Evolutionary conservation across 768 basidiomycete genomes (phyloP), one percentile per base, ranked within the genome.

Genomic region (Tephrocybe sp.): DNA sequence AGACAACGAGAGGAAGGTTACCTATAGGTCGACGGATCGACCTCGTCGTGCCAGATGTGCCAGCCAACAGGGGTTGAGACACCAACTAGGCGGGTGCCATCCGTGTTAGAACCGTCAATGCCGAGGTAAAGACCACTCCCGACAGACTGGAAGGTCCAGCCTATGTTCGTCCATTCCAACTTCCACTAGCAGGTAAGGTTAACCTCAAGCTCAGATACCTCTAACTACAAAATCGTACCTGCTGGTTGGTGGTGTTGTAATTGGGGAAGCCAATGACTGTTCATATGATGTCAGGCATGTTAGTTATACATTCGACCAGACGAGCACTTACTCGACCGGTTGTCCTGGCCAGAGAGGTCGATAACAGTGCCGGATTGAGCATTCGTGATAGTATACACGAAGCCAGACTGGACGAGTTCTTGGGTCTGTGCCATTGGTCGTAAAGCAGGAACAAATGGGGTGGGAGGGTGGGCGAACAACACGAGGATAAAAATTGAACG

Each of bases 271-370:
- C 82, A 25, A 76, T 51, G 24, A 51, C 50, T 51, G 24, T 34
- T 34, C 3, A 13, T 4, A 38, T 12, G 37, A 38, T 9, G 37
- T 38, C 4, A 38, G 11, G 37, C 12, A n/a, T 6, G 37, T 12
- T 18, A 19, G 5, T 21, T 29, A 29, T 29, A 11, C 27, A 11
- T 29, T 5, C 5, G 9, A 34, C 15, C 38, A 18, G 23, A 30
- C n/a, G n/a, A 45, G 29, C 4, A 65, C 76, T 22, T 50, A 78
- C 79, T 70, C 41, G 77, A 70, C 7, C 39, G 59, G 50, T 77
- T 71, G 58, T 83, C 80, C 7, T 50, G 66, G 3, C 74, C 79
- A 15, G 82, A 83, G 48, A 84, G 69, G 57, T 84, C 81, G 21
- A 82, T 54, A 22, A 71, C 77, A 4, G 76, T 83, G 2, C 72